Evolutionary conservation across 2,329 filamentous ascomycete species (phyloP).

Genomic region (Chlorencoelia australis): DNA sequence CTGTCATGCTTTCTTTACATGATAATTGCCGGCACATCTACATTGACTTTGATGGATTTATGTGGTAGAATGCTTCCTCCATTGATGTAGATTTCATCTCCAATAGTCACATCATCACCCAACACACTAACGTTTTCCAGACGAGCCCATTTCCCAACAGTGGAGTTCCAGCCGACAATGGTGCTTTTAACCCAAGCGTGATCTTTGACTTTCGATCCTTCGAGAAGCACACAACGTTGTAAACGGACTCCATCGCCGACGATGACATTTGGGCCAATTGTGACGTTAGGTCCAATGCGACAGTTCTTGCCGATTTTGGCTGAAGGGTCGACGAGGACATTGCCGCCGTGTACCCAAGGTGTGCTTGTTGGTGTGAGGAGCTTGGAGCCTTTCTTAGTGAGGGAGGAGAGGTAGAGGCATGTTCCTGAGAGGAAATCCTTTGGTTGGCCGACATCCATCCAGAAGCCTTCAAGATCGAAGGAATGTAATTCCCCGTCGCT

Average conservation of each 20-base stretch:
- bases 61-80: constrained; percentile 90
- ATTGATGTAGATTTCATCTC: constrained; percentile 97
- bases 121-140: constrained; percentile 97
- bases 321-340: constrained; percentile 87
- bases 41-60: constrained; percentile 98
- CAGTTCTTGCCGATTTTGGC: constrained; percentile 98
- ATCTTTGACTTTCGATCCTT: constrained; percentile 91
- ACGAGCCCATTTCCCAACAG: constrained; percentile 88
- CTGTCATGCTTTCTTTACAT: constrained; percentile 49
- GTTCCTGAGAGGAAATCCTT: constrained; percentile 97
- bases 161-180: constrained; percentile 97
- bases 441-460: constrained; percentile 98
- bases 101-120: constrained; percentile 94
- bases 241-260: constrained; percentile 90
- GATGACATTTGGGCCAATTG: constrained; percentile 85
- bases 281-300: constrained; percentile 94
- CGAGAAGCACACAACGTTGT: constrained; percentile 83
- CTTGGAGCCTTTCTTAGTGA: constrained; percentile 84
- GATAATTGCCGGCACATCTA: constrained; percentile 67
- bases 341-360: constrained; percentile 81
- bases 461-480: constrained; percentile 94
- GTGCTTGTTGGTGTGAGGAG: constrained; percentile 64
- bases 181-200: constrained; percentile 98
- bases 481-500: constrained; percentile 86
- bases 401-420: constrained; percentile 87